Base-by-base conservation (phyloP, 768 basidiomycete genomes). In the Psilocybe azurescens region DNA sequence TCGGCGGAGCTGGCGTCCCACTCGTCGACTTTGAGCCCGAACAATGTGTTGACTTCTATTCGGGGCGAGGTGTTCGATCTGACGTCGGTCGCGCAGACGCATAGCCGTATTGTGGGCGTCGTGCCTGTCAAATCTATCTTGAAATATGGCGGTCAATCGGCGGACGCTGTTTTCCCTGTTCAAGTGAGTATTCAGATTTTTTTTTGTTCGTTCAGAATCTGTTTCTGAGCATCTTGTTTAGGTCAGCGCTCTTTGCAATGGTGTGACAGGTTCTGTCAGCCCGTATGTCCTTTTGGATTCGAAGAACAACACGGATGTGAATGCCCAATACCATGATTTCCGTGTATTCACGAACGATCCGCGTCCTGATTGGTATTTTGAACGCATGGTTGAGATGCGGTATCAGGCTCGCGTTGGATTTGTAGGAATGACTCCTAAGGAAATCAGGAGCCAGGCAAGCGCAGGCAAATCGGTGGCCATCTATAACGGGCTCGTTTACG, bases 301-400 rank as follows among this genome's bases (percentile, higher is more conserved):
- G 5, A 80, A 80, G 65, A 99, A 99, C 78, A 84, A 85, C 70
- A 86, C 89, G 20, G 89, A 93, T 64, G 70, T 77, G 16, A 91
- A 95, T 69, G 81, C 90, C 0, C 81, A 87, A 68, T 99, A 99
- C 73, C 97, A 99, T 73, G 97, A 99, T 73, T 99, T 99, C 86
- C 91, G 97, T 16, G 89, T 89, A 0, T 89, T 82, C 71, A 90
- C 89, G 38, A 91, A 89, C 61, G 97, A 99, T 70, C 90, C 91
- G 0, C 87, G 97, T 8, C 97, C 97, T 0, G 97, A 99, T 72
- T 99, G 97, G 97, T 99, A 99, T 75, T 95, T 92, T 66, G 91
- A 99, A 77, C 82, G 81, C 61, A 99, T 99, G 97, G 91, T 93
- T 2, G 74, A 85, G 71, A 90, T 99, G 90, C 91, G 97, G 6